Evolutionary conservation across 202 grass and related monocot species (phyloP).

Genomic region (Carex sylvatica): DNA sequence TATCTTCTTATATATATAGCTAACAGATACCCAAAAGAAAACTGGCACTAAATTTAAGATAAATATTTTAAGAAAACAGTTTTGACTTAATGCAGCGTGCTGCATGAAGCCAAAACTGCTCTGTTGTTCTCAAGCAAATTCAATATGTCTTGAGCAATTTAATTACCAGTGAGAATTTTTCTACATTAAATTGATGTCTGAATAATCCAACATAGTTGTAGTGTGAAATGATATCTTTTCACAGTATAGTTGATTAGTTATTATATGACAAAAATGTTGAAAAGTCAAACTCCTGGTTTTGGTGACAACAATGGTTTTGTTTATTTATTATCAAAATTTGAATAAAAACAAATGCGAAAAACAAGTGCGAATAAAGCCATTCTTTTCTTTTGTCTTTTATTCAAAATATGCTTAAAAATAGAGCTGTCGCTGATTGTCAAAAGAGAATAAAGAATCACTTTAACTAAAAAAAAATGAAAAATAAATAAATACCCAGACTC

Average conservation of each 20-base stretch:
- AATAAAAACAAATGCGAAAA: background rate
- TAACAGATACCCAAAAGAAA: background rate
- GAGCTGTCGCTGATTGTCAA: background rate
- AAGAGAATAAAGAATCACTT: background rate
- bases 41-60: background rate
- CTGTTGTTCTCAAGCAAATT: background rate
- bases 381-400: background rate
- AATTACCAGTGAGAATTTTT: background rate
- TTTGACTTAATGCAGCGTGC: too few species aligned
- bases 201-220: background rate
- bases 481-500: background rate
- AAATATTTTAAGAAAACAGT: background rate
- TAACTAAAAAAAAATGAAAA: background rate
- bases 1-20: background rate
- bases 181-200: background rate
- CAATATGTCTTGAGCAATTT: background rate
- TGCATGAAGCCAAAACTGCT: too few species aligned
- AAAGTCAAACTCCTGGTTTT: background rate
- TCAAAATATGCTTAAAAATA: background rate
- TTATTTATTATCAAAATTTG: slow-evolving; percentile 1
- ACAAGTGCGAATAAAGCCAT: background rate
- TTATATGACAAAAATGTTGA: background rate
- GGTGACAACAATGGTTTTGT: background rate
- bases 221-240: background rate
- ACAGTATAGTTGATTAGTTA: background rate